These are phyloP conservation scores for Coemansia sp. DNA, from an alignment of 192 early-diverging fungal species.

Conservation along the genomic window DNA sequence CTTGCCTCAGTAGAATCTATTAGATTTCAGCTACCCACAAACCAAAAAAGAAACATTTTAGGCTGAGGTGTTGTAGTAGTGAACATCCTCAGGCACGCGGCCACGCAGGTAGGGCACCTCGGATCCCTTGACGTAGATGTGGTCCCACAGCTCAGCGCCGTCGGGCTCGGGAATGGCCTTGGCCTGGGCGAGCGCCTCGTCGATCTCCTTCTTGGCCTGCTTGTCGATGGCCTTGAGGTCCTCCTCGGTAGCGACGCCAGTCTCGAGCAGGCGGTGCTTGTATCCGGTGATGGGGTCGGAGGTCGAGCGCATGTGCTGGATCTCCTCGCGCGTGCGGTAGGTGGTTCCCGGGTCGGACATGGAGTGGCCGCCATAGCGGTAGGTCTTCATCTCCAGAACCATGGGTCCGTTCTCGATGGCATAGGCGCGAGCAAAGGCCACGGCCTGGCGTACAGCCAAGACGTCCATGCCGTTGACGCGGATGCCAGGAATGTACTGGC, in stretches of 20 bases:
- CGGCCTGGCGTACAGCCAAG: constrained; percentile 86
- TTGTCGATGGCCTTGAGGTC: constrained; percentile 94
- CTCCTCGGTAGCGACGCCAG: constrained; percentile 70
- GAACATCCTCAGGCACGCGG: constrained; percentile 76
- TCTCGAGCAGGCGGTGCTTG: constrained; percentile 78
- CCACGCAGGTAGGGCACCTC: constrained; percentile 75
- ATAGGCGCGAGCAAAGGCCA: constrained; percentile 82
- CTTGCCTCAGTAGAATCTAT: constrained; percentile 14
- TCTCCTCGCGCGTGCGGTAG: constrained; percentile 98
- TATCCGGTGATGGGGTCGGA: constrained; percentile 92
- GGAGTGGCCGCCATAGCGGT: constrained; percentile 99
- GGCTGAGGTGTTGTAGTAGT: constrained; percentile 51
- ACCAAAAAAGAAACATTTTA: constrained; percentile 8
- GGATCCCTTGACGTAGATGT: constrained; percentile 80
- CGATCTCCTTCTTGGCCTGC: constrained; percentile 80
- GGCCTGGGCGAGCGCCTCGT: constrained; percentile 79
- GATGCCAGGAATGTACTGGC: constrained; percentile 96
- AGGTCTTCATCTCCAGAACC: constrained; percentile 94
- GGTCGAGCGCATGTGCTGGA: constrained; percentile 95
- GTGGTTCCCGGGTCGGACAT: constrained; percentile 99
- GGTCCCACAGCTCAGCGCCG: constrained; percentile 67
- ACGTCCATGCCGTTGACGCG: constrained; percentile 93
- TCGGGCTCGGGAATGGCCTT: constrained; percentile 77
- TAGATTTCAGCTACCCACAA: background rate
- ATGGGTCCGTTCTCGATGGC: constrained; percentile 79